phyloP scores from a whole-genome alignment of 2,329 filamentous ascomycete species.

The Cephalotrichum gorgonifer region DNA sequence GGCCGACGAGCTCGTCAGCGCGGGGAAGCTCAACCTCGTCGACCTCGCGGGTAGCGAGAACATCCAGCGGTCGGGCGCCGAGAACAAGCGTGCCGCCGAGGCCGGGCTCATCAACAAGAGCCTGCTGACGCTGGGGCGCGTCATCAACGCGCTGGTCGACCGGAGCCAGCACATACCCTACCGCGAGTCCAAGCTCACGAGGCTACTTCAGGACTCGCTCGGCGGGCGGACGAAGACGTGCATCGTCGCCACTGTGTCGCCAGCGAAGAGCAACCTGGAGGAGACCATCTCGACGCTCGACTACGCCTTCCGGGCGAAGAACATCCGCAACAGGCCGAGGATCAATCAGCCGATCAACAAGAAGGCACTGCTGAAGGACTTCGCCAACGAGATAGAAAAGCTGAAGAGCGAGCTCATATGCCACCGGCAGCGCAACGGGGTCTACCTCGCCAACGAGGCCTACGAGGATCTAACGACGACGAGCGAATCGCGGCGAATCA shows the following conservation, averaged over 20 bases:
- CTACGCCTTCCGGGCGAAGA: conserved; percentile 96
- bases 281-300: conserved; percentile 97
- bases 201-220: conserved; percentile 89
- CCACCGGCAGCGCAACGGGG: conserved; percentile 85
- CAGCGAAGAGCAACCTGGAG: conserved; percentile 88
- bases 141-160: conserved; percentile 96
- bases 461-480: conserved; percentile 88
- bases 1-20: conserved; percentile 79
- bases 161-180: conserved; percentile 79
- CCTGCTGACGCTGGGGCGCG: conserved; percentile 82
- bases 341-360: conserved; percentile 88
- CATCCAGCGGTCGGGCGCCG: conserved; percentile 90
- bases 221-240: conserved; percentile 95
- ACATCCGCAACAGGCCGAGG: conserved; percentile 96
- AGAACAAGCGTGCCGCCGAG: conserved; percentile 94
- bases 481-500: conserved; percentile 82
- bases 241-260: conserved; percentile 94
- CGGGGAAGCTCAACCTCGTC: conserved; percentile 91
- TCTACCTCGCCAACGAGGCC: conserved; percentile 80
- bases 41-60: conserved; percentile 97
- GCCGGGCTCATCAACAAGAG: conserved; percentile 98
- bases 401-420: conserved; percentile 89
- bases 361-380: conserved; percentile 82
- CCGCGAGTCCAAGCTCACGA: conserved; percentile 90
- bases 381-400: conserved; percentile 86